A percentile compares a stretch with the other conserved stretches of the same genome.
These are phyloP conservation scores for Pichia sp. DNA, from an alignment of 1,139 yeast species.

Conservation along the genomic window DNA sequence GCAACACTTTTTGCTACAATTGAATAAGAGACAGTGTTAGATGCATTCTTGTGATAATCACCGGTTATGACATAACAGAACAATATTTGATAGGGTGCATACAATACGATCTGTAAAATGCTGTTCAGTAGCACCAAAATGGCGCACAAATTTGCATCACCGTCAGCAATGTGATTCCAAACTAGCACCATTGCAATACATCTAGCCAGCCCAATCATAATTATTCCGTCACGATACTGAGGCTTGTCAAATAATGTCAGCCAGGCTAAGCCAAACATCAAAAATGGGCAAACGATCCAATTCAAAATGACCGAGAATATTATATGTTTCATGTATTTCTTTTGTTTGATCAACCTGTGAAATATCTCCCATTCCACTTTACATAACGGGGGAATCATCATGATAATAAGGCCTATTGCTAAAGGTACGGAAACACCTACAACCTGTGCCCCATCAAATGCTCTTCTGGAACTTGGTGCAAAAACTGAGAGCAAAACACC, in stretches of 20 bases:
- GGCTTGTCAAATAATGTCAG: slow-evolving; percentile 44
- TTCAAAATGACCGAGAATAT: slow-evolving; percentile 43
- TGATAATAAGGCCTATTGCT: slow-evolving; percentile 49
- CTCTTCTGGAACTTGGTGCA: slow-evolving; percentile 34
- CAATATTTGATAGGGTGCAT: slow-evolving; percentile 51
- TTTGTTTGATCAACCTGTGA: slow-evolving; percentile 27
- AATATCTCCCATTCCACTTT: slow-evolving; percentile 49
- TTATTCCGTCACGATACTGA: slow-evolving; percentile 51
- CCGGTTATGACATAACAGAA: slow-evolving; percentile 40
- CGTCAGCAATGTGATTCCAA: slow-evolving; percentile 58
- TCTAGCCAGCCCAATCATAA: slow-evolving; percentile 57
- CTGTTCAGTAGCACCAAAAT: slow-evolving; percentile 50
- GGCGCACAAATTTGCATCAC: slow-evolving; percentile 51
- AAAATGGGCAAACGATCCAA: slow-evolving; percentile 55
- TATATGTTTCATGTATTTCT: slow-evolving; percentile 35
- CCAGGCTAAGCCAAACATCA: slow-evolving; percentile 60
- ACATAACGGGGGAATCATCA: slow-evolving; percentile 59
- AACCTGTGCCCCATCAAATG: slow-evolving; percentile 33
- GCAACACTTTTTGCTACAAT: slow-evolving; percentile 50
- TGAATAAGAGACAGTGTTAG: slow-evolving; percentile 32
- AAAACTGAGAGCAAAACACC: slow-evolving; percentile 37
- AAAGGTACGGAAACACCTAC: slow-evolving; percentile 42
- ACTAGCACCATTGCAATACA: slow-evolving; percentile 63
- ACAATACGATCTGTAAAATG: slow-evolving; percentile 48
- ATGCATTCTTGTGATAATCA: neutral